Evolutionary conservation across 768 basidiomycete genomes (phyloP), one percentile per base, ranked within the genome.

Genomic region (Macrolepiota dolichaula): DNA sequence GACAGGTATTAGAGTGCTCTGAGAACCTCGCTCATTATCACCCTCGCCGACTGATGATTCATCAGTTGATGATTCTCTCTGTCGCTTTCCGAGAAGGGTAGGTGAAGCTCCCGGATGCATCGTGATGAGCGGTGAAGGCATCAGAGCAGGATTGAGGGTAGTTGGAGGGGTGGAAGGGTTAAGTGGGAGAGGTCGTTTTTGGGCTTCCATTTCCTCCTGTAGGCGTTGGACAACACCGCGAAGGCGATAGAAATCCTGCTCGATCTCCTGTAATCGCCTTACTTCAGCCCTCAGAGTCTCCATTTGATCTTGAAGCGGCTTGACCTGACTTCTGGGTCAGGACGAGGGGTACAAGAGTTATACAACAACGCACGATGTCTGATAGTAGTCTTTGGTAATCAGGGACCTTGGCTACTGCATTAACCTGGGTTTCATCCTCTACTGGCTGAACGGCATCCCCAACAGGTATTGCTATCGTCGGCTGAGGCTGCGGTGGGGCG

Each of bases 81-180:
- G 81, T 36, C 87, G 83, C 69, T 91, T 91, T n/a, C 89, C 89
- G 17, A 91, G 77, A 32, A 78, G 74, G 22, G 73, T 79, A 46
- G 78, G 76, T 3, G 81, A 72, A 61, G 78, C 69, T 11, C 77
- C 80, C 44, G 80, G 77, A 62, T 72, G 76, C 24, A 69, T 64
- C 6, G 68, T 59, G n/a, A 63, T 42, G 37, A 24, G 56, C 12
- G 51, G 60, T 22, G 69, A 57, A n/a, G 59, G 52, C 47, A 47
- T 57, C 42, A 59, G 25, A 24, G 44, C n/a, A 51, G 36, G 61
- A 49, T 40, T 52, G 40, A n/a, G 29, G 44, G 22, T 54, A 32
- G 59, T 13, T 53, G 63, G 50, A 44, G 60, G 57, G 4, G 54
- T 65, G 53, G 63, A 72, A 36, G 63, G 58, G 62, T 62, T 65